Conservation (phyloP, 257 asterid species). For the Solanum medicagineum region DNA sequence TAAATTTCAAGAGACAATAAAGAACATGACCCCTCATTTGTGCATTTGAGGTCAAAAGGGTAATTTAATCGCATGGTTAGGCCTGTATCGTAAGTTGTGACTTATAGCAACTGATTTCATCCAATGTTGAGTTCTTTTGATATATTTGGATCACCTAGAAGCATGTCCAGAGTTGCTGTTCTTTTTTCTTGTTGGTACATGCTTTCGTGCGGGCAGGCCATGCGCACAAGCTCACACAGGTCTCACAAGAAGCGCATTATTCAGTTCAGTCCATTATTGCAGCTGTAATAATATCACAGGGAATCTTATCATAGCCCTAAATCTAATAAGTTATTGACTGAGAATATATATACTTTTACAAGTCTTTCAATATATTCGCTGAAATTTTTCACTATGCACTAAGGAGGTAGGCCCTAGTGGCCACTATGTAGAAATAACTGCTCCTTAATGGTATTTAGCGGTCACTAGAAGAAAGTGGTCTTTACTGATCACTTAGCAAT, state of each 20-base stretch:
- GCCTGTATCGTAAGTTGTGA: neutral
- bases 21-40: neutral
- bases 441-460: neutral
- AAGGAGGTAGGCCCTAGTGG: neutral
- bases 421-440: neutral
- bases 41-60: neutral
- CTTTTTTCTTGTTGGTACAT: no score
- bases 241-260: neutral
- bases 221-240: neutral
- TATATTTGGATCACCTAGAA: no score
- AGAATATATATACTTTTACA: neutral
- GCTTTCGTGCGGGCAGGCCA: no score
- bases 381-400: neutral
- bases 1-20: neutral
- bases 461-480: neutral
- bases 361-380: neutral
- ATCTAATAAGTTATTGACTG: neutral
- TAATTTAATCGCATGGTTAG: neutral
- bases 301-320: neutral
- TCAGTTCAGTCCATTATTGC: neutral
- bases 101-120: neutral
- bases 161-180: no score
- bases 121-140: neutral
- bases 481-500: neutral
- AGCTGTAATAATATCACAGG: neutral